Evolutionary conservation across 1,284 basidiomycete genomes (phyloP), one percentile per base, ranked within the genome.

Genomic region (Leccinum glutinopallens): DNA sequence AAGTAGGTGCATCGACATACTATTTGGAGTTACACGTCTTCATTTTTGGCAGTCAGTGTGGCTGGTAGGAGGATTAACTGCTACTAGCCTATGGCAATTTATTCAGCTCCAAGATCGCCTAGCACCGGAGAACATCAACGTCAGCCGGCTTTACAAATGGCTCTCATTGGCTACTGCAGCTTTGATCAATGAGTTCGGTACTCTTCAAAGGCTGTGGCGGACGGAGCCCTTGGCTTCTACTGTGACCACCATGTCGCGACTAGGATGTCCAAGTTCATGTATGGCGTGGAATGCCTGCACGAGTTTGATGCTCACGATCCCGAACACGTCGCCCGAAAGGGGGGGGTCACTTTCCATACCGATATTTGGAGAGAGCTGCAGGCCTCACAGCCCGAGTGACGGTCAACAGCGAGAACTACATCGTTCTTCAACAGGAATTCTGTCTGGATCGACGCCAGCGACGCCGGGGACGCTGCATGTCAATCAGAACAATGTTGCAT

Each of bases 241-340:
- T 90, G 88, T 68, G 90, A 92, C 72, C 90, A 92, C 66, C 88
- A 91, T 69, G 90, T 92, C 66, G 88, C 88, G 7, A 88, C 90
- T 39, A 84, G 90, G 49, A 85, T 91, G 78, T 88, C 88, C 53
- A 90, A 83, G 73, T 90, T 88, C 73, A 87, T 91, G 84, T 92
- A 92, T 71, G 90, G 90, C 19, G 90, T 92, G 57, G 90, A 92
- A 73, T 92, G 86, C 72, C 77, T 91, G 22, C 83, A 89, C 9
- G 87, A 89, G 67, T 86, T 83, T 70, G 84, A 92, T 72, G 76
- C 81, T 2, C 80, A 80, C 46, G 87, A 92, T 73, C 81, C 83
- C 17, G 89, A 91, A 61, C 90, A 92, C 71, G 73, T 85, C 55
- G 76, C 83, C 2, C 81, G 90, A 64, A 83, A 83, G 71, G 63